Base-by-base conservation (phyloP, 2,329 filamentous ascomycete genomes). In the Clonostachys solani region DNA sequence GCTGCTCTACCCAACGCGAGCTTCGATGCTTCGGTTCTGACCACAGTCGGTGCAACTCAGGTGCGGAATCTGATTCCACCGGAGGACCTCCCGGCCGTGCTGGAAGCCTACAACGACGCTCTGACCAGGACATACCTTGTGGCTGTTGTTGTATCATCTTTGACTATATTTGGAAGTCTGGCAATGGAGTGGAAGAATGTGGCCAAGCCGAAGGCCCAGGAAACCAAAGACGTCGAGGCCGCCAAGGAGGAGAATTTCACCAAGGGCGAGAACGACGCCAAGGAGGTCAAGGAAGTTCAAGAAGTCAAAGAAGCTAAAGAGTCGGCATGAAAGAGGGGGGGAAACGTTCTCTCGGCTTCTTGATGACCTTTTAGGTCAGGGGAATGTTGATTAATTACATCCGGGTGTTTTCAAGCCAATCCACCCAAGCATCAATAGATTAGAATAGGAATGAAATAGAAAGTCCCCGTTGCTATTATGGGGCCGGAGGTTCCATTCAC, bases 41-140 rank as follows among this genome's bases (percentile, higher is more conserved):
- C 51, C 5, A 62, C 62, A 0, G 70, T 68, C 12, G 18, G 49
- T 49, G 29, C 15, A 35, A 36, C 16, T 6, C 33, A 15, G 55
- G 74, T 18, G 70, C 64, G 45, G 60, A 84, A 1, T 52, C 60
- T 1, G 69, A 68, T 29, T 29, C 23, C 23, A 5, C 23, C 23
- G 23, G 23, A 29, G 23, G 23, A 29, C 23, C 23, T 29, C 9
- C 23, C 23, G 9, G 23, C 23, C 0, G 78, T 86, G 35, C 63
- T 83, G 8, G 45, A 55, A 0, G 78, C 77, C 0, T 86, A 86
- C 63, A 83, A 74, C 44, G 62, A 75, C 47, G 76, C 75, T 0
- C 78, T 83, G 52, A 80, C 81, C 54, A 19, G 43, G 33, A 44
- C 45, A 35, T 47, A 44, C 40, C 29, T 48, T 37, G 41, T 49